These are phyloP conservation scores for Trichoderma breve DNA, from an alignment of 2,329 filamentous ascomycete genomes.

Conservation along the genomic window DNA sequence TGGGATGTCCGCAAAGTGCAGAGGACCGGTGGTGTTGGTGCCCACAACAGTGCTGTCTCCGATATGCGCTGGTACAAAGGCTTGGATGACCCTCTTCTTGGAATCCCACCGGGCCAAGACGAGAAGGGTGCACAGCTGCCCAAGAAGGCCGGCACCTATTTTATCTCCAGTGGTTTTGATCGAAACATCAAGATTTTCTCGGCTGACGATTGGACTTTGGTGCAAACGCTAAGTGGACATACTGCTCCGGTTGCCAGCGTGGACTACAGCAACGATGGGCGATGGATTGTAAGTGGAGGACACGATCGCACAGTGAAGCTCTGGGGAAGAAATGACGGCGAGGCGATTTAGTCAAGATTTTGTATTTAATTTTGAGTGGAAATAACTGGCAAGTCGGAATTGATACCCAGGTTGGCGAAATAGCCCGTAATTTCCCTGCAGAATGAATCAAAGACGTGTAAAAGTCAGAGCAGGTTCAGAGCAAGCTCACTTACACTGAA, in stretches of 20 bases:
- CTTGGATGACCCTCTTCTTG: constrained; percentile 67
- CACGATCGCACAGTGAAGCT: constrained; percentile 95
- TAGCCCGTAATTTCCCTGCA: background rate
- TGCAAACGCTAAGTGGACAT: constrained; percentile 85
- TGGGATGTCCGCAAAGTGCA: constrained; percentile 94
- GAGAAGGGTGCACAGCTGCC: constrained; percentile 67
- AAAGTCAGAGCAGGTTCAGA: background rate
- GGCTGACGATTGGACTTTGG: constrained; percentile 89
- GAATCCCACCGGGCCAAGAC: constrained; percentile 57
- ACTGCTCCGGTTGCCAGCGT: constrained; percentile 88
- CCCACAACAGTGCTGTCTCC: constrained; percentile 86
- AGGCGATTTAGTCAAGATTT: constrained; percentile 42
- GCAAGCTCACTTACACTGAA: background rate
- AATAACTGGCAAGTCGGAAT: background rate
- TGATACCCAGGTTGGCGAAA: background rate
- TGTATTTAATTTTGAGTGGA: constrained; percentile 17
- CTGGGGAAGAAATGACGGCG: constrained; percentile 82
- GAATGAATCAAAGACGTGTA: background rate
- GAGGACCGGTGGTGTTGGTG: constrained; percentile 79
- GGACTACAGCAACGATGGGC: constrained; percentile 80
- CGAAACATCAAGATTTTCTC: constrained; percentile 94
- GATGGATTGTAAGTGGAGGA: constrained; percentile 91
- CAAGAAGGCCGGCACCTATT: constrained; percentile 87
- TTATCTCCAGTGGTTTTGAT: constrained; percentile 89
- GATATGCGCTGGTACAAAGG: constrained; percentile 95